A percentile compares a stretch with the other conserved stretches of the same genome.
These are phyloP conservation scores for Pythium vanterpoolii DNA, from an alignment of 352 stramenopile species.

Conservation along the genomic window DNA sequence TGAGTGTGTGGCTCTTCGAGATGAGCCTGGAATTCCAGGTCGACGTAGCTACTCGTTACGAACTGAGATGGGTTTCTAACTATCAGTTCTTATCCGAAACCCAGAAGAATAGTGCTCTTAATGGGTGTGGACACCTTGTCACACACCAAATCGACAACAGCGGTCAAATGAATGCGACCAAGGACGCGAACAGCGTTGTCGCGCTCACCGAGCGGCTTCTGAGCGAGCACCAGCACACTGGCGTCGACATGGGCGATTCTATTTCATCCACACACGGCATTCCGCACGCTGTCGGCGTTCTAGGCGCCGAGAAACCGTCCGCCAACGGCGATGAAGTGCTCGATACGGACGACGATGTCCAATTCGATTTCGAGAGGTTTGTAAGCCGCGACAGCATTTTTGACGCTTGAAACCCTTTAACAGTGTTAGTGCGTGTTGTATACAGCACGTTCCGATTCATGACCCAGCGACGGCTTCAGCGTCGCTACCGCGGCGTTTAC, in stretches of 20 bases:
- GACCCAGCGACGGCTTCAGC: slow-evolving; percentile 34
- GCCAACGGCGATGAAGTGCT: background rate
- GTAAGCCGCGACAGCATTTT: background rate
- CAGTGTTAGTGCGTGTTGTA: background rate
- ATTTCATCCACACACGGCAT: background rate
- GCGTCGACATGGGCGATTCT: background rate
- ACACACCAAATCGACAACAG: no score
- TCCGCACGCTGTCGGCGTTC: background rate
- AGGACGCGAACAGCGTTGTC: background rate
- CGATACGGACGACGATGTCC: slow-evolving; percentile 11
- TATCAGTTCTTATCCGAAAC: background rate
- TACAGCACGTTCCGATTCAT: slow-evolving; percentile 36
- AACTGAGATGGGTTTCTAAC: background rate
- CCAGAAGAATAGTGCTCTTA: no score
- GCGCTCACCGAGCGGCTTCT: slow-evolving; percentile 9
- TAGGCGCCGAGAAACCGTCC: slow-evolving; percentile 3
- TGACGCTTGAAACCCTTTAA: background rate
- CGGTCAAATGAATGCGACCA: background rate
- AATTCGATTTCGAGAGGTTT: slow-evolving; percentile 44
- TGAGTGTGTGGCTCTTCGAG: background rate
- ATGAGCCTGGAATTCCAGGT: background rate
- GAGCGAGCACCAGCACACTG: background rate
- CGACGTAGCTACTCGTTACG: background rate
- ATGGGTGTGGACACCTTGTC: no score
- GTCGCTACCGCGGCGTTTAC: slow-evolving; percentile 39